phyloP scores from a whole-genome alignment of 495 filamentous ascomycete species.

The Lasiosphaeriaceae sp. region DNA sequence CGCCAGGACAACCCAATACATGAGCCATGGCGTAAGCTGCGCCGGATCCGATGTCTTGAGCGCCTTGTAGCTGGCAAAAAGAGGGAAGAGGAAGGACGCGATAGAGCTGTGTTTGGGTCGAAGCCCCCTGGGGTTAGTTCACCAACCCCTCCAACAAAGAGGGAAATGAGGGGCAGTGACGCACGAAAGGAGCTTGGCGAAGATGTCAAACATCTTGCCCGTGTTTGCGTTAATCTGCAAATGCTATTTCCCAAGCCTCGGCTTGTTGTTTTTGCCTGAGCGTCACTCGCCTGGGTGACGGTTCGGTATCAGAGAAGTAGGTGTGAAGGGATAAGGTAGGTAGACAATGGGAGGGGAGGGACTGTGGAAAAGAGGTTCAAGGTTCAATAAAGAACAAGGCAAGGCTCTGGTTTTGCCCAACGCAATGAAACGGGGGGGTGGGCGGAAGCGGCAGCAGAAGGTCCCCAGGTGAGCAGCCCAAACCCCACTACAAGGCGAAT shows the following conservation, averaged over 20 bases:
- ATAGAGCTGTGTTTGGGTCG: constrained; percentile 55
- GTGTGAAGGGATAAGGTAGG: background rate
- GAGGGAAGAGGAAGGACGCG: constrained; percentile 87
- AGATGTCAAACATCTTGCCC: constrained; percentile 68
- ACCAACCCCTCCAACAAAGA: background rate
- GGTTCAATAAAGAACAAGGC: no score
- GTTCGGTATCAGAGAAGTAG: background rate
- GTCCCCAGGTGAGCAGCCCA: background rate
- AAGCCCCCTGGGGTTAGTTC: background rate
- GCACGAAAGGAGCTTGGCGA: constrained; percentile 77
- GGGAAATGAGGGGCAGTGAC: constrained; percentile 29
- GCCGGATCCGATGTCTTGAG: constrained; percentile 88
- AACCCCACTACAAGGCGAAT: background rate
- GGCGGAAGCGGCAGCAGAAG: background rate
- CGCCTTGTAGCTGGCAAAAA: constrained; percentile 98
- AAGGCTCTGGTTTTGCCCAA: no score
- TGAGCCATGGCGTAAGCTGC: constrained; percentile 95
- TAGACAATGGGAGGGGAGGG: background rate
- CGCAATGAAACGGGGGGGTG: background rate
- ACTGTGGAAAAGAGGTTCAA: no score
- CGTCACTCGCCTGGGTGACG: background rate
- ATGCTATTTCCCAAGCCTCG: background rate
- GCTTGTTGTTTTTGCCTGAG: background rate
- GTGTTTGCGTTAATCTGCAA: background rate
- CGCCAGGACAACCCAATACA: constrained; percentile 96